These are phyloP conservation scores for Curvularia sp. DNA, from an alignment of 2,329 filamentous ascomycete species.

Conservation along the genomic window DNA sequence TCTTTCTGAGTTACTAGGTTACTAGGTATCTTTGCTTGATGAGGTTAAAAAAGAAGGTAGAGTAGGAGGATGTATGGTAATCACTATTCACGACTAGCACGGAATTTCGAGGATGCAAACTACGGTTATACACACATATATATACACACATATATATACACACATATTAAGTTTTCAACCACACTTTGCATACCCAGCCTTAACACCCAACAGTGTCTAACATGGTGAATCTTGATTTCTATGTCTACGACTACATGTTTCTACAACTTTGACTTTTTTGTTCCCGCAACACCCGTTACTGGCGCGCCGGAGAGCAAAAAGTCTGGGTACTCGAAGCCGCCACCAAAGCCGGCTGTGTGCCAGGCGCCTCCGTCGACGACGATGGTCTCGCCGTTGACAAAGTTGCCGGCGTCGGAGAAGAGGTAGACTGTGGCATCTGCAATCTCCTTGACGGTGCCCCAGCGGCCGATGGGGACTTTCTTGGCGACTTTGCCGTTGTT, in stretches of 20 bases:
- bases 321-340: constrained; percentile 63
- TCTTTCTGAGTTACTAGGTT: no score
- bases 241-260: neutral
- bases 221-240: neutral
- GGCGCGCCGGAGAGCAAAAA: constrained; percentile 62
- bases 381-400: constrained; percentile 81
- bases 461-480: constrained; percentile 73
- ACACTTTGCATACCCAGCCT: neutral
- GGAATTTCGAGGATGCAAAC: no score
- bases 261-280: constrained; percentile 64
- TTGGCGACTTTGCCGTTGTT: constrained; percentile 40
- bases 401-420: constrained; percentile 85
- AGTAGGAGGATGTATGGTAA: no score
- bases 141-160: no score
- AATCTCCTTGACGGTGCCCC: constrained; percentile 84
- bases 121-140: no score
- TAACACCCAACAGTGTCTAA: neutral
- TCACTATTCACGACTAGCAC: no score
- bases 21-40: no score
- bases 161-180: no score
- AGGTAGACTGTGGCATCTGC: constrained; percentile 90
- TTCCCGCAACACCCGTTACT: constrained; percentile 65
- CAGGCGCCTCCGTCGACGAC: constrained; percentile 68
- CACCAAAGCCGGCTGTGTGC: constrained; percentile 52
- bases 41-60: no score